These are phyloP conservation scores for Umbelopsis sp. DNA, from an alignment of 192 early-diverging fungal genomes.

Conservation along the genomic window DNA sequence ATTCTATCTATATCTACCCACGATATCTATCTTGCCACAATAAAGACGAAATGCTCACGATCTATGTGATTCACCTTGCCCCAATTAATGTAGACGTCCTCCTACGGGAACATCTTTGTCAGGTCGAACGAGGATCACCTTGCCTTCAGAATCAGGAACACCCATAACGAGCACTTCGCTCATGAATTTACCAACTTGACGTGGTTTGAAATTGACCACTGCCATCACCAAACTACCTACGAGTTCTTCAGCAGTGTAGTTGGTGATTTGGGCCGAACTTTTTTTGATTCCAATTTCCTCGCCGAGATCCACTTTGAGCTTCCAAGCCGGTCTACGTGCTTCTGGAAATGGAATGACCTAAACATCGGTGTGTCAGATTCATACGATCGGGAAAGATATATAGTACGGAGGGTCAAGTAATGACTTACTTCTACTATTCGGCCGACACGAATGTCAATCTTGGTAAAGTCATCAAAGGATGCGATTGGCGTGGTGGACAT, in stretches of 20 bases:
- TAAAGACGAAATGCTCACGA: not conserved
- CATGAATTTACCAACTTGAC: conserved; percentile 13
- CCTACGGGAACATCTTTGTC: conserved; percentile 6
- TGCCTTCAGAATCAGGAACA: not conserved
- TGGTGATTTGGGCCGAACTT: conserved; percentile 4
- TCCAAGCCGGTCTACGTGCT: conserved; percentile 3
- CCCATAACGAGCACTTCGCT: conserved; percentile 6
- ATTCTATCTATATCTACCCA: no score
- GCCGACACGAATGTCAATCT: conserved; percentile 9
- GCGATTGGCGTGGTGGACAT: conserved; percentile 1
- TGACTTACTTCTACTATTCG: not conserved
- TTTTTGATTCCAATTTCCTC: conserved; percentile 1
- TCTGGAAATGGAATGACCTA: conserved; percentile 7
- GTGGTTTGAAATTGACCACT: conserved; percentile 16
- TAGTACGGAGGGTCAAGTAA: not conserved
- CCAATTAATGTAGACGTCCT: not conserved
- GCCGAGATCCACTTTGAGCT: conserved; percentile 5
- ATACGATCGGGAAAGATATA: not conserved
- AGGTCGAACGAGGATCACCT: not conserved
- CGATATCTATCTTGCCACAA: not conserved
- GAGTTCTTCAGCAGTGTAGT: not conserved
- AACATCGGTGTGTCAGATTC: not conserved
- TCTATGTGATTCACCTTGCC: not conserved
- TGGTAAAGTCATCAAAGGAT: conserved; percentile 3
- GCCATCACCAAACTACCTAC: conserved; percentile 2